Evolutionary conservation across 192 early-diverging fungal species (phyloP), one percentile per base, ranked within the genome.

Genomic region (Backusella circina): DNA sequence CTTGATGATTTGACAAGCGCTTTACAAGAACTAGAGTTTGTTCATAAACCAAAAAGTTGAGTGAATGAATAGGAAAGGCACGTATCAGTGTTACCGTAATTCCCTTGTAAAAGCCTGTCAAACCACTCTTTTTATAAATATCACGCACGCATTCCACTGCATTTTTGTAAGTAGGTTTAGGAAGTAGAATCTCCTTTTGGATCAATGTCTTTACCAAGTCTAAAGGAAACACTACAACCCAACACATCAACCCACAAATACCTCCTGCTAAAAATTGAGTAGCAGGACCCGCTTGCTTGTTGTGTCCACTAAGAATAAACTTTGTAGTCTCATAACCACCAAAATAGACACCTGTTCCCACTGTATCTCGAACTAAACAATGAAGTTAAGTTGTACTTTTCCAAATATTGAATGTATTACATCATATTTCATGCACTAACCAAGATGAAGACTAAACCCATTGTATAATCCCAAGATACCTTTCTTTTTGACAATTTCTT

Each of bases 271-370:
- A 78, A 80, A 94, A 91, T 32, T 93, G 91, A 0, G 90, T 88
- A 72, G 90, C 76, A 2, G 88, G 89, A 79, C 65, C 89, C 18
- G 90, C 75, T 15, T 35, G 32, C n/a, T 50, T 47, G 2, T 67
- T 47, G 18, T 57, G 26, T 47, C 71, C 65, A 41, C 71, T 67
- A 10, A 87, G 67, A 26, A 86, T 76, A 32, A 78, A 82, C 71
- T 88, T 90, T 38, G 82, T 80, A 1, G 83, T 82, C 66, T 94
- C 93, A 72, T 94, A 94, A 16, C 89, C 77, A 5, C 84, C 87
- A 88, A 94, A 94, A 75, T 94, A 94, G 21, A 92, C 85, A 4
- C 86, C 88, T n/a, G 91, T 94, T 57, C 93, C 93, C n/a, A 92
- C 75, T 37, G 87, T 76, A 71, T 94, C 93, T 26, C 91, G 87